Evolutionary conservation across 352 stramenopile genomes (phyloP).

Genomic region (Phytophthora syringae): DNA sequence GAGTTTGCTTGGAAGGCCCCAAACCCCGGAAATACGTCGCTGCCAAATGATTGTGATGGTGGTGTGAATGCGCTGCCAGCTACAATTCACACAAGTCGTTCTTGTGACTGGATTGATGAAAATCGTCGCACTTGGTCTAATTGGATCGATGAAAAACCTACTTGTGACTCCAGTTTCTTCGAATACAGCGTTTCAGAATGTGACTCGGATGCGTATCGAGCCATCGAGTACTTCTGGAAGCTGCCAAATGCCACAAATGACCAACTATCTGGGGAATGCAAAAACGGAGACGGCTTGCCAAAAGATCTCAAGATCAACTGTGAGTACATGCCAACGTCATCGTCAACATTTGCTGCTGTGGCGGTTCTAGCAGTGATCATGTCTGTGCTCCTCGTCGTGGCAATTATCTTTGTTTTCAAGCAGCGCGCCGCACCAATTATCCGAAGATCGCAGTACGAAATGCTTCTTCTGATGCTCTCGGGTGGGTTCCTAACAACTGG

Average conservation of each 20-base stretch:
- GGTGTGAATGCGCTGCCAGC: conserved; percentile 31
- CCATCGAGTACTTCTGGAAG: conserved; percentile 47
- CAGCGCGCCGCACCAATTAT: conserved; percentile 49
- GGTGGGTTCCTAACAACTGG: conserved; percentile 46
- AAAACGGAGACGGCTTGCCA: conserved; percentile 23
- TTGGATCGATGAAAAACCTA: conserved; percentile 42
- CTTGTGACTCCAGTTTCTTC: conserved; percentile 54
- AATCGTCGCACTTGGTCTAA: conserved; percentile 31
- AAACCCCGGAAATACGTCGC: conserved; percentile 36
- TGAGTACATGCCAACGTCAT: conserved; percentile 43
- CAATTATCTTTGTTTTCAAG: conserved; percentile 33
- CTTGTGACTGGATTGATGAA: conserved; percentile 51
- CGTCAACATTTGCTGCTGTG: conserved; percentile 21
- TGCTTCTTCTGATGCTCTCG: conserved; percentile 49
- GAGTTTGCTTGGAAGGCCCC: conserved; percentile 48
- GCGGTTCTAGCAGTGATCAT: conserved; percentile 28
- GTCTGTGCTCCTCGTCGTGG: conserved; percentile 6
- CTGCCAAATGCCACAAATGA: conserved; percentile 26
- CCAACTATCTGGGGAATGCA: conserved; percentile 38
- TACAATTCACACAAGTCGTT: conserved; percentile 43
- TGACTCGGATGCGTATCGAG: conserved; percentile 29
- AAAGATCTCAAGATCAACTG: conserved; percentile 38
- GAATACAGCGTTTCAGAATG: conserved; percentile 47
- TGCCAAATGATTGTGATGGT: conserved; percentile 57
- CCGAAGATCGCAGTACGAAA: conserved; percentile 53